Evolutionary conservation across 2,329 filamentous ascomycete species (phyloP), one percentile per base, ranked within the genome.

Genomic region (Penicillium brevicompactum): DNA sequence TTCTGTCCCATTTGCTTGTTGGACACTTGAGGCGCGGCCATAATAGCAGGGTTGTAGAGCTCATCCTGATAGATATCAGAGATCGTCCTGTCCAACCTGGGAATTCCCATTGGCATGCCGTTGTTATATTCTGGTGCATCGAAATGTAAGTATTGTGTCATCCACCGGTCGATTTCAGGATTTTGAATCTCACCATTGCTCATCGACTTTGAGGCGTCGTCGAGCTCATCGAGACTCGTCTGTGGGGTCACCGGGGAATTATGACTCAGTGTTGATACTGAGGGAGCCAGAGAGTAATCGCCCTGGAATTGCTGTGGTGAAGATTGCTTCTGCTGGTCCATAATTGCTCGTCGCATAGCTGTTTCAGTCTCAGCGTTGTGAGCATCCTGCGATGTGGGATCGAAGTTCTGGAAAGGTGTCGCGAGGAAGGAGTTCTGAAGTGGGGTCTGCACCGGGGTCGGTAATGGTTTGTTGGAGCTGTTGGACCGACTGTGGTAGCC

Each of bases 51-150:
- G 64, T 88, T 92, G 79, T 90, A 96, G 1, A 96, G 82, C 72
- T 94, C 91, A 71, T 96, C 92, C 66, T 86, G 83, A 68, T 90
- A 93, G 47, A 91, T 83, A 68, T 95, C 91, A 16, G 91, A 93
- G 76, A 94, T 91, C 0, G 92, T 94, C 53, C 91, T 84, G 63
- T 92, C 88, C 60, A 96, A 83, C 74, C 93, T 94, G 24, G 92
- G 89, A 24, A 87, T 78, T 38, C 80, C 78, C 58, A 78, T 66
- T 45, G 72, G 57, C 64, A 73, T 60, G 45, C 63, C 63, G 61
- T 60, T 56, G 61, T 67, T 70, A 61, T 84, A 82, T 75, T 85
- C 82, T 86, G 80, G 73, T 69, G 68, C 69, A 75, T 80, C 75
- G 72, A 80, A 76, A 70, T 77, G 87, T 92, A 86, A 92, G 88